Evolutionary conservation across 2,329 filamentous ascomycete species (phyloP).

Genomic region (Stachybotrys echinatus): DNA sequence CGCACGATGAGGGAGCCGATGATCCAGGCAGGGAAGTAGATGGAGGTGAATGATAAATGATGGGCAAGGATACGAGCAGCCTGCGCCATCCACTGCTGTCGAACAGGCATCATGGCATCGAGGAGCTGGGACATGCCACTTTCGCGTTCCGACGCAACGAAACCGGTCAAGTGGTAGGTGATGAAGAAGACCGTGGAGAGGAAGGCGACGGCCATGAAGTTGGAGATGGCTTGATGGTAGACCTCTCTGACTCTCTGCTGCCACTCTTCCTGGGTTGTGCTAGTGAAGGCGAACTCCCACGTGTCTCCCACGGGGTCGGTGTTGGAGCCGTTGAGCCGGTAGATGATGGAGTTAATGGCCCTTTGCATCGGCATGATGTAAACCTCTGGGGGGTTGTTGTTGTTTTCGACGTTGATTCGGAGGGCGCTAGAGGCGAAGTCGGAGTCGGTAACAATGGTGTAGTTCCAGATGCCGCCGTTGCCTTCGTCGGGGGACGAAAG

Average conservation of each 20-base stretch:
- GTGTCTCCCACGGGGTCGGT: slow-evolving; percentile 28
- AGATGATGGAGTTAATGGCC: slow-evolving; percentile 71
- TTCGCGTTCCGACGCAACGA: slow-evolving; percentile 82
- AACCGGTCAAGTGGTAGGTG: slow-evolving; percentile 80
- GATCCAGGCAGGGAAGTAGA: slow-evolving; percentile 82
- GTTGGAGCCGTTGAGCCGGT: slow-evolving; percentile 39
- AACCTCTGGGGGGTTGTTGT: slow-evolving; percentile 68
- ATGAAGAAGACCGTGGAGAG: slow-evolving; percentile 76
- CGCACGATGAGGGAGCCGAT: slow-evolving; percentile 63
- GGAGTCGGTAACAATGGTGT: slow-evolving; percentile 74
- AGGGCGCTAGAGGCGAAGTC: slow-evolving; percentile 50
- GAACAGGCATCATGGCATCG: slow-evolving; percentile 85
- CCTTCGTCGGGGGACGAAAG: slow-evolving; percentile 71
- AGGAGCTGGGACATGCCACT: slow-evolving; percentile 82
- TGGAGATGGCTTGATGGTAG: slow-evolving; percentile 68
- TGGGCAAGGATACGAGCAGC: slow-evolving; percentile 72
- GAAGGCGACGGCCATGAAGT: slow-evolving; percentile 73
- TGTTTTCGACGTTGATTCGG: slow-evolving; percentile 58
- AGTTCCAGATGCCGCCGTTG: slow-evolving; percentile 68
- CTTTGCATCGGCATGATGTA: slow-evolving; percentile 77
- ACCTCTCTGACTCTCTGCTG: slow-evolving; percentile 57
- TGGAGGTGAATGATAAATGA: slow-evolving; percentile 71
- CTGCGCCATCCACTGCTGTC: slow-evolving; percentile 69
- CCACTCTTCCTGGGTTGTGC: slow-evolving; percentile 61
- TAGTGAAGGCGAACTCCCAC: slow-evolving; percentile 73